Evolutionary conservation across 441 rosid genomes (phyloP).

Genomic region (Isatis lusitanica): DNA sequence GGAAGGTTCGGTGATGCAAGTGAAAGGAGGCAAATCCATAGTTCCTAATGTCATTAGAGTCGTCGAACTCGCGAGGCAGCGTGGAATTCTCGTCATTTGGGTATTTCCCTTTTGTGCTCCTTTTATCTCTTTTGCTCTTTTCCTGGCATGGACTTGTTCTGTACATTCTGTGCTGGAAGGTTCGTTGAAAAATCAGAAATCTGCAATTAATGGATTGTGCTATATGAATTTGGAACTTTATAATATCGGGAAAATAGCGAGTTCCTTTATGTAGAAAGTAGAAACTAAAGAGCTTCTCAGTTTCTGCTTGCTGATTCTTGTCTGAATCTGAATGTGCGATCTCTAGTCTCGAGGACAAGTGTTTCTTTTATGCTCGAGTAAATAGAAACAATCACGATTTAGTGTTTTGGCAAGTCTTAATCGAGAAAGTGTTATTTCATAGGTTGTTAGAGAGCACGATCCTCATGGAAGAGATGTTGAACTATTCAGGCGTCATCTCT

Average conservation of each 20-base stretch:
- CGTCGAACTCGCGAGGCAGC: slow-evolving; percentile 73
- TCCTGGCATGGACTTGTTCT: neutral
- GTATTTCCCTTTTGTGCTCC: slow-evolving; percentile 40
- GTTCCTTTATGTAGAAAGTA: neutral
- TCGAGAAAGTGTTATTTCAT: neutral
- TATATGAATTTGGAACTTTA: neutral
- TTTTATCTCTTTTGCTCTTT: slow-evolving; percentile 18
- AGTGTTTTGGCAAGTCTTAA: neutral
- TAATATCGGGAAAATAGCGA: neutral
- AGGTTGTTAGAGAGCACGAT: slow-evolving; percentile 86
- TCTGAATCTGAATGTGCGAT: neutral
- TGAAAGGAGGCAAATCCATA: slow-evolving; percentile 66
- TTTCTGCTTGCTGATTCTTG: neutral
- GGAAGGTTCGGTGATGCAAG: slow-evolving; percentile 50
- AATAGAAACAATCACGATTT: neutral
- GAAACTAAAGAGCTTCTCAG: neutral
- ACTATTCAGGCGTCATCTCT: slow-evolving; percentile 61
- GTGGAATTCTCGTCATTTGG: slow-evolving; percentile 70
- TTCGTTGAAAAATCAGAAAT: neutral
- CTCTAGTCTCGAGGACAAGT: neutral
- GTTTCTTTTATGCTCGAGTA: neutral
- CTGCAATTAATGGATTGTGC: neutral
- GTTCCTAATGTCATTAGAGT: slow-evolving; percentile 67
- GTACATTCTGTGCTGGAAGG: neutral
- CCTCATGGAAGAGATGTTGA: slow-evolving; percentile 80